Conservation (phyloP, 1,284 basidiomycete species). For the Peniophora sp. region DNA sequence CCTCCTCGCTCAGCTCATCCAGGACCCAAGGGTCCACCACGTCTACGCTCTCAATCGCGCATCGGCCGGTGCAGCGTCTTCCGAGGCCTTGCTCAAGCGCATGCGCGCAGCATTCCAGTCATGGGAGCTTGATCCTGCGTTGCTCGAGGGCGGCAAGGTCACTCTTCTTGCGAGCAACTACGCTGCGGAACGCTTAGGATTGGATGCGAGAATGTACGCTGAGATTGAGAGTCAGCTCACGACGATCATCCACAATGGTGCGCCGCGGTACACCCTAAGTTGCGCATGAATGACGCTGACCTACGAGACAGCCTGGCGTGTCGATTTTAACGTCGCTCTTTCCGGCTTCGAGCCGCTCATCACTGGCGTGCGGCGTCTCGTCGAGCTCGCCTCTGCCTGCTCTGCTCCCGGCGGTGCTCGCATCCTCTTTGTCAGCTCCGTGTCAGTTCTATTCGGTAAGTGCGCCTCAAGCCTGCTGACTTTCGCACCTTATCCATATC, state of each 20-base stretch:
- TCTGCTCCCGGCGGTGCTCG: constrained; percentile 14
- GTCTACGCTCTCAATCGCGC: constrained; percentile 1
- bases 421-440: constrained; percentile 28
- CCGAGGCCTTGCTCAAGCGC: not conserved
- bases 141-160: not conserved
- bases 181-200: not conserved
- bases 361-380: constrained; percentile 9
- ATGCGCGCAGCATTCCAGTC: not conserved
- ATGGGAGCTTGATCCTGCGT: not conserved
- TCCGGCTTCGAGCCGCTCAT: constrained; percentile 14
- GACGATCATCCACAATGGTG: constrained; percentile 10
- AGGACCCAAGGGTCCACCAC: not conserved
- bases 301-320: constrained; percentile 13
- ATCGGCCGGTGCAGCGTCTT: not conserved
- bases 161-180: not conserved
- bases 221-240: constrained; percentile 4
- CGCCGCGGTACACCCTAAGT: not conserved
- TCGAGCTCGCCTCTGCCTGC: constrained; percentile 14
- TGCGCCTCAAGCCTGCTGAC: not conserved
- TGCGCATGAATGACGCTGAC: not conserved
- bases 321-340: constrained; percentile 16
- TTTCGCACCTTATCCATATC: not conserved
- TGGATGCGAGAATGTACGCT: constrained; percentile 6
- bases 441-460: constrained; percentile 18
- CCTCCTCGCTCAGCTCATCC: constrained; percentile 5